Percentiles rank a stretch among this genome's conserved stretches.
phyloP scores from a whole-genome alignment of 306 rosid species.

The Mimosa pudica region DNA sequence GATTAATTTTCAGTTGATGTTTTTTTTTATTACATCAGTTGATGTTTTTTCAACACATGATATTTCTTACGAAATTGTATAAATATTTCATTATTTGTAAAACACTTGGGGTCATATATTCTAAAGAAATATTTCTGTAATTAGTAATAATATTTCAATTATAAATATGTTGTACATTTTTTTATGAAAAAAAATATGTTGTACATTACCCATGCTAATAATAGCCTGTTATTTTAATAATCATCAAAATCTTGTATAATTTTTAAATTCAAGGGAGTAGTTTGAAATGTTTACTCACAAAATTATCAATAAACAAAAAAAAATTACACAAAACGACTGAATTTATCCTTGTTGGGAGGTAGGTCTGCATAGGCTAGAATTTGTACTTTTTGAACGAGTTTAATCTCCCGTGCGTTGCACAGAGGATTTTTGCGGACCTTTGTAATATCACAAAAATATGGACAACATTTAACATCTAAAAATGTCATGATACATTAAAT shows the following conservation, averaged over 20 bases:
- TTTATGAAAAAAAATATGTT: too few relatives aligned
- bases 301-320: not conserved
- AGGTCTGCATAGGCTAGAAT: not conserved
- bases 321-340: not conserved
- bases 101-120: not conserved
- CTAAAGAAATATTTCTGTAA: not conserved
- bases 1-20: too few relatives aligned
- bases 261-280: not conserved
- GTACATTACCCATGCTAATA: not conserved
- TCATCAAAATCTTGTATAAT: not conserved
- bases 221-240: not conserved
- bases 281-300: not conserved
- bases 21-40: too few relatives aligned
- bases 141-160: not conserved
- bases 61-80: too few relatives aligned
- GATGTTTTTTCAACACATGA: too few relatives aligned
- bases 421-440: too few relatives aligned
- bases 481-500: too few relatives aligned
- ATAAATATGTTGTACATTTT: not conserved
- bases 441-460: too few relatives aligned
- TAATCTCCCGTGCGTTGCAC: too few relatives aligned
- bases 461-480: too few relatives aligned
- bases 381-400: not conserved
- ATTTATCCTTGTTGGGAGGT: not conserved
- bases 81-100: too few relatives aligned